Base-by-base conservation (phyloP, 176 grass and related monocot genomes). In the Cymbopogon citratus region DNA sequence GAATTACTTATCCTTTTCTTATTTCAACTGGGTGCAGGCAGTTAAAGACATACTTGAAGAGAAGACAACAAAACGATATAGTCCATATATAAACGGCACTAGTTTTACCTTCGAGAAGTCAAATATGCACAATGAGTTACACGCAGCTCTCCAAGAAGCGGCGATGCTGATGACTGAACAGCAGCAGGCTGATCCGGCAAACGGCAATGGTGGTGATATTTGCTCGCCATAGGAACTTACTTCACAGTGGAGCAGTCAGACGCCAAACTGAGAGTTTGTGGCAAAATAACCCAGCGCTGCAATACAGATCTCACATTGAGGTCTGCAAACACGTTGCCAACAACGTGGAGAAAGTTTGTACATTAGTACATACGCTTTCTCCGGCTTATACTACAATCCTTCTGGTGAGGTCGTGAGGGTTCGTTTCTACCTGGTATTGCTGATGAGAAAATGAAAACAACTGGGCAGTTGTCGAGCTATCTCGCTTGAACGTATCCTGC, bases 91-190 rank as follows among this genome's bases (percentile, higher is more conserved):
- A 80, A 94, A 84, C 19, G 80, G 57, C 33, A 25, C 66, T 23
- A 61, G 25, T 16, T 92, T 91, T 60, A 79, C 87, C 51, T 94
- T 97, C 23, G 67, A 87, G 48, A 91, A 75, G 83, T 97, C 94
- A 56, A 77, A 68, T 62, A 81, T 60, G 57, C 89, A 97, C 57
- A 88, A 92, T 73, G 90, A 87, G 57, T 80, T 97, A 29, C 89
- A 87, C 13, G 14, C 81, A 80, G 79, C 77, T 73, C 89, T 97
- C 40, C 56, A 70, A 80, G 90, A 89, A 88, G 86, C 68, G 34
- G 83, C 84, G 9, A 87, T 66, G 66, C 39, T 88, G 74, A 79
- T 70, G 70, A 18, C 43, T 31, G 79, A 54, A 35, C 44, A 79
- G 15, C 24, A 40, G 63, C 67, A 75, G 45, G 26, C 66, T 83